Evolutionary conservation across 176 grass and related monocot species (phyloP), one percentile per base, ranked within the genome.

Genomic region (Areca catechu): DNA sequence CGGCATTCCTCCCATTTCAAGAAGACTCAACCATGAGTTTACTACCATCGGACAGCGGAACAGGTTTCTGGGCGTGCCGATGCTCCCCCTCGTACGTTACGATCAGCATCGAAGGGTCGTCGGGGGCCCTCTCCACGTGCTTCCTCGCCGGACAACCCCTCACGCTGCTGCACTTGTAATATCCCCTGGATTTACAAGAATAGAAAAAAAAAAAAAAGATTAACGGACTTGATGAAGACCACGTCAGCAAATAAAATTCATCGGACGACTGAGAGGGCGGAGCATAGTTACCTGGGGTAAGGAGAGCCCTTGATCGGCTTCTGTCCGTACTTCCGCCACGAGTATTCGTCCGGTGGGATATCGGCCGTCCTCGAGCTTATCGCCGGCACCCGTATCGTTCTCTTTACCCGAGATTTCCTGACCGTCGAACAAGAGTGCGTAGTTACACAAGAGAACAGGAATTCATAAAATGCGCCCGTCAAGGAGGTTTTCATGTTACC

Each of bases 301-400:
- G 56, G 56, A 20, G 24, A 58, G 4, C 56, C 56, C 56, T 58
- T 58, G 56, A 58, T 58, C 15, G 56, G 56, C 56, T 58, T 58
- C 56, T 58, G 56, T 25, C 56, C 56, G 56, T 58, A 58, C 56
- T 58, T 58, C 22, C 56, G 56, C 56, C 56, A 58, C 15, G 56
- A 58, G 56, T 18, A 58, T 20, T 58, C 56, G 23, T 58, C 56
- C 15, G 24, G 16, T 17, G 56, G 56, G 56, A 58, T 58, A 7
- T 58, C 56, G 23, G 56, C 56, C 22, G 29, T 58, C 56, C 24
- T 58, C 22, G 24, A 25, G 22, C 56, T 58, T 4, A 58, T 58
- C 23, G 56, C 56, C 4, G 56, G 56, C 22, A 58, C 56, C 16
- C 56, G 56, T 15, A 58, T 58, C 22, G 56, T 58, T 12, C 23